Base-by-base conservation (phyloP, 192 early-diverging fungal genomes). In the Martensiomyces pterosporus region DNA sequence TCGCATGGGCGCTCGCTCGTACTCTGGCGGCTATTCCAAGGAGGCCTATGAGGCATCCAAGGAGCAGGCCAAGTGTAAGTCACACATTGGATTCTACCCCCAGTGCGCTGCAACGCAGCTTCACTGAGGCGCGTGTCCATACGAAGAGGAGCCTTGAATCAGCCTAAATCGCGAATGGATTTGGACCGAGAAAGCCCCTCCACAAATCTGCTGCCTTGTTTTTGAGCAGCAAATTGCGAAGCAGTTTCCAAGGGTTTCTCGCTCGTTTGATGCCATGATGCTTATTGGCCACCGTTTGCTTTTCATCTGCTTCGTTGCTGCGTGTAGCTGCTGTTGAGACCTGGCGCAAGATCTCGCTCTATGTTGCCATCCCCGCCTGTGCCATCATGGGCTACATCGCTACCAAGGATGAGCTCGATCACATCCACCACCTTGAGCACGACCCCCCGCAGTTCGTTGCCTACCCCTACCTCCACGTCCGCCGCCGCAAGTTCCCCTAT, bases 391-490 rank as follows among this genome's bases (percentile, higher is more conserved):
- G 57, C 41, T 61, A 58, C 34, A 43, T 66, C n/a, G 45, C 70
- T 9, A 61, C 59, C 38, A 73, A 61, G 53, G 54, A 66, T 13
- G 70, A 73, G 52, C 39, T 73, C 19, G 63, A 66, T 26, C 70
- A 73, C 45, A 73, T 73, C 40, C 63, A 73, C 51, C 70, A 73
- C 22, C 29, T 73, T 39, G 59, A 73, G 59, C 70, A 73, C 55
- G 70, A 73, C 50, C 70, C 70, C 39, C 70, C 70, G 17, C 49
- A 39, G 47, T 73, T 66, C 26, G 50, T 52, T 15, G 63, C 42
- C 29, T 73, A 61, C 54, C 64, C 70, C 26, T 73, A 73, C 18
- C 45, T 73, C 9, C 62, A 51, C 40, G 60, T 73, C 18, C 62
- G 70, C 62, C 66, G 42, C 45, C 46, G 58, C 53, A 66, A 73